A percentile compares a stretch with the other conserved stretches of the same genome.
Conservation (phyloP, 2,329 filamentous ascomycete genomes). For the Epichloe festucae region DNA sequence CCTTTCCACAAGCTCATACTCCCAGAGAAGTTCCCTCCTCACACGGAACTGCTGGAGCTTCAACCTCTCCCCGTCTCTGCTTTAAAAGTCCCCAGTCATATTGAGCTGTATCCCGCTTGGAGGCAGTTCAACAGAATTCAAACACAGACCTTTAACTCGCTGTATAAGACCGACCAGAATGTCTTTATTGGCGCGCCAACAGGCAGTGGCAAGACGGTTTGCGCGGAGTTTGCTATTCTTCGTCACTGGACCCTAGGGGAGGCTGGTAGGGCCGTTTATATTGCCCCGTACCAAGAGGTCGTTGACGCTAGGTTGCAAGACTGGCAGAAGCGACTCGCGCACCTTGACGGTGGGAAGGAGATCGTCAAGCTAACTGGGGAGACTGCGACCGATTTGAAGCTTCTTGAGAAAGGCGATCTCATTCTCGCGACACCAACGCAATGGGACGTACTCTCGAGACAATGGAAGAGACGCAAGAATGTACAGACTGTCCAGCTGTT, state of each 20-base stretch:
- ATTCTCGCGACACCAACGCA: conserved; percentile 86
- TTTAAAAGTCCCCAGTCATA: conserved; percentile 73
- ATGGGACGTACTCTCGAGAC: conserved; percentile 90
- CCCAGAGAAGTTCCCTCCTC: conserved; percentile 88
- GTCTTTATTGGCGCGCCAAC: conserved; percentile 88
- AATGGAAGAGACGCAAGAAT: conserved; percentile 95
- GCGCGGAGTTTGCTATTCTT: conserved; percentile 85
- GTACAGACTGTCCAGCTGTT: conserved; percentile 82
- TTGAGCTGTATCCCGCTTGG: conserved; percentile 70
- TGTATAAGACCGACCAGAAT: conserved; percentile 85
- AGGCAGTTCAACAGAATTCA: conserved; percentile 93
- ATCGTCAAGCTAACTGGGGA: conserved; percentile 92
- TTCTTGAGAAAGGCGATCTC: conserved; percentile 76
- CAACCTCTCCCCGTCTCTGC: conserved; percentile 84
- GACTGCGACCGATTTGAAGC: conserved; percentile 76
- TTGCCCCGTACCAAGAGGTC: conserved; percentile 89
- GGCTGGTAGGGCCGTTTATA: conserved; percentile 70
- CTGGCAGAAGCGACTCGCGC: conserved; percentile 67
- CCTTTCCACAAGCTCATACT: conserved; percentile 92
- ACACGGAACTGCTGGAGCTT: conserved; percentile 82
- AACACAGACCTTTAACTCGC: conserved; percentile 89
- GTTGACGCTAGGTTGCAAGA: conserved; percentile 71
- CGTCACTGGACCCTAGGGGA: conserved; percentile 59
- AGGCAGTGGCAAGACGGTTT: conserved; percentile 92
- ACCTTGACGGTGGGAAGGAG: conserved; percentile 68